Percentiles rank a stretch among this genome's conserved stretches.
Conservation (phyloP, 768 basidiomycete genomes). For the Austroboletus festivus region DNA sequence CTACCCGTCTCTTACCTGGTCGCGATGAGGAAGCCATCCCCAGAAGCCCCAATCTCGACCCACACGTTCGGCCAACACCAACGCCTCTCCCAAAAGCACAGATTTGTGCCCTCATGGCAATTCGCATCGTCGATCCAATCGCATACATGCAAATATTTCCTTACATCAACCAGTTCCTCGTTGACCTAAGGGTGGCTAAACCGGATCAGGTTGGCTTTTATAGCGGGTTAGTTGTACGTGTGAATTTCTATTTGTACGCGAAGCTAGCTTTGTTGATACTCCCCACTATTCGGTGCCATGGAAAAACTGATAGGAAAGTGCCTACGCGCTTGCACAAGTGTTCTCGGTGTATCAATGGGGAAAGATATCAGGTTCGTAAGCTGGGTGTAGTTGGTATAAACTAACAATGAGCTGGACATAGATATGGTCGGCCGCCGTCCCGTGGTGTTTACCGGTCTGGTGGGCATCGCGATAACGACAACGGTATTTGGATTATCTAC, state of each 20-base stretch:
- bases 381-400: not conserved
- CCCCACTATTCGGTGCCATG: not conserved
- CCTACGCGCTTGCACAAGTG: slow-evolving; percentile 58
- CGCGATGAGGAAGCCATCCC: slow-evolving; percentile 9
- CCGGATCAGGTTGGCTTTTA: slow-evolving; percentile 61
- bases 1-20: slow-evolving; percentile 10
- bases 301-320: slow-evolving; percentile 48
- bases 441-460: slow-evolving; percentile 50
- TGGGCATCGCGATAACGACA: slow-evolving; percentile 51
- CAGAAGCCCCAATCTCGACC: no score
- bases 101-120: slow-evolving; percentile 39
- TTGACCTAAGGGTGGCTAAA: slow-evolving; percentile 48
- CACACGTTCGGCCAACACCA: not conserved
- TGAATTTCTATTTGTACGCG: slow-evolving; percentile 11
- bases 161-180: slow-evolving; percentile 65
- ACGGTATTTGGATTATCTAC: slow-evolving; percentile 54
- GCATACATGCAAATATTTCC: slow-evolving; percentile 62
- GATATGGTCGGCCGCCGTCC: slow-evolving; percentile 61
- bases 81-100: slow-evolving; percentile 42
- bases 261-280: not conserved
- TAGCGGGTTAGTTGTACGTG: slow-evolving; percentile 55
- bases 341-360: slow-evolving; percentile 64
- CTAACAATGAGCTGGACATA: slow-evolving; percentile 12
- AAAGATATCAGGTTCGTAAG: slow-evolving; percentile 45
- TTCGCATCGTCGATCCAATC: slow-evolving; percentile 57